Evolutionary conservation across 2,329 filamentous ascomycete genomes (phyloP).

Genomic region (Graphium sp.): DNA sequence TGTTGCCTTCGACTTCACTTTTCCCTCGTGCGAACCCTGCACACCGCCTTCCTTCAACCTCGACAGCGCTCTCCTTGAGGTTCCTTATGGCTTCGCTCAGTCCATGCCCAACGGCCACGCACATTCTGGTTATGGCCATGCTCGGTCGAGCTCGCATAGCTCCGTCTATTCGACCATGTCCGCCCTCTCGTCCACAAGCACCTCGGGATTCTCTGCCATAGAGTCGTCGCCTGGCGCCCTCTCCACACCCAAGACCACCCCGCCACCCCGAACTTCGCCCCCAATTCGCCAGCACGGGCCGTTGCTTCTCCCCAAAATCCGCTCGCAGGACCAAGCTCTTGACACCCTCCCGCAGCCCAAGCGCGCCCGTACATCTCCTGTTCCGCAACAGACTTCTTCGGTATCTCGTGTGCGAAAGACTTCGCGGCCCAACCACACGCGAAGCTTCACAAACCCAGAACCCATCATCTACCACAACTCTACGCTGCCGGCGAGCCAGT

Average conservation of each 20-base stretch:
- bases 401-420: constrained; percentile 7
- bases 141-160: constrained; percentile 46
- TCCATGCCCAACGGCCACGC: neutral
- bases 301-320: constrained; percentile 69
- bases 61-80: constrained; percentile 37
- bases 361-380: constrained; percentile 34
- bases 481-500: constrained; percentile 5
- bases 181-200: constrained; percentile 39
- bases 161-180: constrained; percentile 42
- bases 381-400: constrained; percentile 8
- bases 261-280: constrained; percentile 44
- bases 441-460: constrained; percentile 47
- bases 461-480: constrained; percentile 23
- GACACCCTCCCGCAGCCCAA: constrained; percentile 37
- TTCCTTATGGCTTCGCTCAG: constrained; percentile 24
- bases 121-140: constrained; percentile 23
- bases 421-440: constrained; percentile 29
- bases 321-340: constrained; percentile 66
- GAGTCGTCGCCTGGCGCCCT: constrained; percentile 52
- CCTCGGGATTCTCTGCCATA: no score
- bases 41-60: constrained; percentile 34
- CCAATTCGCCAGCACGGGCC: constrained; percentile 67
- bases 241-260: constrained; percentile 48
- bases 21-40: constrained; percentile 32
- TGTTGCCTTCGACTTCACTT: constrained; percentile 45